These are phyloP conservation scores for Cladosporium austrohemisphaericum DNA, from an alignment of 2,329 filamentous ascomycete genomes.

Conservation along the genomic window DNA sequence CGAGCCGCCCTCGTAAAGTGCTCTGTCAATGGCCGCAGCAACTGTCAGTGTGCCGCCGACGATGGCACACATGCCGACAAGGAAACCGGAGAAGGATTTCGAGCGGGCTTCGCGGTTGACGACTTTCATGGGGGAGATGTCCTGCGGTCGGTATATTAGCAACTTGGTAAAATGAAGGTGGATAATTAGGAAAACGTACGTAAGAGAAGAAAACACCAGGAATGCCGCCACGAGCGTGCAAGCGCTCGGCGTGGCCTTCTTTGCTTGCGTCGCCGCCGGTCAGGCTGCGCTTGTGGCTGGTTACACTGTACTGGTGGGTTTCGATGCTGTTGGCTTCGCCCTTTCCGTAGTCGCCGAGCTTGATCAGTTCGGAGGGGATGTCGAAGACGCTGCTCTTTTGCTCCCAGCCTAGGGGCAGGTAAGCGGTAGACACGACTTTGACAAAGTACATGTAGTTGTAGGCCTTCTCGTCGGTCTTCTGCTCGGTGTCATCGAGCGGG, in stretches of 20 bases:
- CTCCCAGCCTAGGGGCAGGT: slow-evolving; percentile 87
- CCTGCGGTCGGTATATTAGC: slow-evolving; percentile 37
- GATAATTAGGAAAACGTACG: slow-evolving; percentile 52
- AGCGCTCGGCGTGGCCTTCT: slow-evolving; percentile 85
- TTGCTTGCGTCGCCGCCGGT: slow-evolving; percentile 76
- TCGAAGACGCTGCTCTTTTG: slow-evolving; percentile 46
- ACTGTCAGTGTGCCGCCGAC: slow-evolving; percentile 94
- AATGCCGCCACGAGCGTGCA: slow-evolving; percentile 87
- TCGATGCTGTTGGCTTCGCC: slow-evolving; percentile 76
- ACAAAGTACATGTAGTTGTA: slow-evolving; percentile 99
- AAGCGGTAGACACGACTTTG: slow-evolving; percentile 95
- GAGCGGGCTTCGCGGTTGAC: slow-evolving; percentile 88
- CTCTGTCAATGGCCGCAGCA: slow-evolving; percentile 86
- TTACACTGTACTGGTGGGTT: slow-evolving; percentile 97
- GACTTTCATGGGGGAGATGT: slow-evolving; percentile 99
- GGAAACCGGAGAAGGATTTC: slow-evolving; percentile 87
- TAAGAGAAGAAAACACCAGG: slow-evolving; percentile 99
- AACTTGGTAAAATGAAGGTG: not conserved
- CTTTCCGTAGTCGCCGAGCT: slow-evolving; percentile 66
- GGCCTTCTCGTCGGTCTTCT: slow-evolving; percentile 74
- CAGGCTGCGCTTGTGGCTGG: slow-evolving; percentile 88
- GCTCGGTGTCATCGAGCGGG: slow-evolving; percentile 76
- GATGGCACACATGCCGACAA: slow-evolving; percentile 90
- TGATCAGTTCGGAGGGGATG: slow-evolving; percentile 48
- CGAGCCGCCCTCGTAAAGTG: slow-evolving; percentile 81